Base-by-base conservation (phyloP, 2,329 filamentous ascomycete species). In the Westerdykella sp. region DNA sequence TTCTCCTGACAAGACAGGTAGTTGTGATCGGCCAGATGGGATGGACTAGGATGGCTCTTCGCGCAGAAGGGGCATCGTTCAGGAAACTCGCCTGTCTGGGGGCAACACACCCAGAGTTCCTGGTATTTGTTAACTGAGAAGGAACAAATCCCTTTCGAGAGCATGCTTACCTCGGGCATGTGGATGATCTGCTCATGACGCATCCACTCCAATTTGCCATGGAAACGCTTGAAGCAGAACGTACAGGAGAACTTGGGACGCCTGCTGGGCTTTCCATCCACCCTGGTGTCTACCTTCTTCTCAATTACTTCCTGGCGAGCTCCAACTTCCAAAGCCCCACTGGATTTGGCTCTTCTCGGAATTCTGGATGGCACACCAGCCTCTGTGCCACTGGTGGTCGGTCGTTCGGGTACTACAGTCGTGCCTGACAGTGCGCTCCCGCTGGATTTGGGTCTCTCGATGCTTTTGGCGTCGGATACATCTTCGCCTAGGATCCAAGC, bases 131-230 rank as follows among this genome's bases (percentile, higher is more conserved):
- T 2, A 18, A 12, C 10, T 12, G 16, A n/a, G 28, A n/a, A 6
- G 18, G 10, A n/a, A n/a, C 2, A 15, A 13, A 2, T 34, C n/a
- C 12, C 12, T 11, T 15, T 11, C 4, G 42, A 14, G 25, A 28
- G 25, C 25, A 28, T 28, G 25, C 11, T 28, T 7, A 28, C 25
- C 36, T 53, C 48, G 11, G 73, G 62, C 83, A 74, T 10, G 78
- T 85, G 48, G 80, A 61, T 59, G 80, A 80, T 44, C 81, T 66
- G 6, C 55, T 85, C 82, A 58, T 85, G 82, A 42, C 81, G 72
- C 49, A 73, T 70, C 74, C 74, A 77, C 54, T 77, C 74, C 54
- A 75, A 72, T 71, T 74, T 38, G 68, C 68, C 45, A 66, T 63
- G 48, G 34, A 56, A 58, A 7, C 48, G 43, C 22, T 58, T 58